A percentile compares a stretch with the other conserved stretches of the same genome.
These are phyloP conservation scores for Solanum chmielewskii DNA, from an alignment of 257 asterid species.

Conservation along the genomic window DNA sequence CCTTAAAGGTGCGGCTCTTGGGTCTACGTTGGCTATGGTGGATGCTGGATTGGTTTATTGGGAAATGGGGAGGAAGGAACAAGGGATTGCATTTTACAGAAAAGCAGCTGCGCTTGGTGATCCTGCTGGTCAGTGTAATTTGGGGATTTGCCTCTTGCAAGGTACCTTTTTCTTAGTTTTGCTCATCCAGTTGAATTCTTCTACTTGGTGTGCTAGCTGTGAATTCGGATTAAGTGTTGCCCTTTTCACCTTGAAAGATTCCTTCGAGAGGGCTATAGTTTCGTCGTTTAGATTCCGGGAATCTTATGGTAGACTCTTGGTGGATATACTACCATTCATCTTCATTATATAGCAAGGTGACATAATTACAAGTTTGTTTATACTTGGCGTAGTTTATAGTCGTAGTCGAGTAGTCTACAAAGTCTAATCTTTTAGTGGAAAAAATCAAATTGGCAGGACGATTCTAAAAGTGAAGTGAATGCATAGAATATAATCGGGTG, in stretches of 20 bases:
- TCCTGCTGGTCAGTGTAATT: slow-evolving; percentile 65
- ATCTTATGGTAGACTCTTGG: not conserved
- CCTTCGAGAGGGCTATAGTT: not conserved
- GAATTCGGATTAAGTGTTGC: not conserved
- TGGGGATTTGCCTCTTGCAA: slow-evolving; percentile 64
- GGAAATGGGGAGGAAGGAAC: slow-evolving; percentile 55
- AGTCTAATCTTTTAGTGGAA: not conserved
- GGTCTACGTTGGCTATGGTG: slow-evolving; percentile 77
- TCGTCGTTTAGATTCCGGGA: not conserved
- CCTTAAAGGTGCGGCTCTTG: slow-evolving; percentile 76
- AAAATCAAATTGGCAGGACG: not conserved
- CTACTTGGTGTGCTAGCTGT: not conserved
- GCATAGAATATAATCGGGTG: not conserved
- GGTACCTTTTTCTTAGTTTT: not conserved
- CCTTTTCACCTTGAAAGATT: not conserved
- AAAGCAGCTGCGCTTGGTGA: slow-evolving; percentile 75
- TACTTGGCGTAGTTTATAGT: not conserved
- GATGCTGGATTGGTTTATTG: slow-evolving; percentile 74
- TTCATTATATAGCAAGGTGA: not conserved
- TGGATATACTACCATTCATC: not conserved
- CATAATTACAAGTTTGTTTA: not conserved
- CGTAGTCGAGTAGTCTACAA: not conserved
- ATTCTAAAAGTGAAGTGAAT: not conserved
- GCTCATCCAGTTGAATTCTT: not conserved
- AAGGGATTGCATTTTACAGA: slow-evolving; percentile 41